Base-by-base conservation (phyloP, 1,139 yeast species). In the Pichia sp. region DNA sequence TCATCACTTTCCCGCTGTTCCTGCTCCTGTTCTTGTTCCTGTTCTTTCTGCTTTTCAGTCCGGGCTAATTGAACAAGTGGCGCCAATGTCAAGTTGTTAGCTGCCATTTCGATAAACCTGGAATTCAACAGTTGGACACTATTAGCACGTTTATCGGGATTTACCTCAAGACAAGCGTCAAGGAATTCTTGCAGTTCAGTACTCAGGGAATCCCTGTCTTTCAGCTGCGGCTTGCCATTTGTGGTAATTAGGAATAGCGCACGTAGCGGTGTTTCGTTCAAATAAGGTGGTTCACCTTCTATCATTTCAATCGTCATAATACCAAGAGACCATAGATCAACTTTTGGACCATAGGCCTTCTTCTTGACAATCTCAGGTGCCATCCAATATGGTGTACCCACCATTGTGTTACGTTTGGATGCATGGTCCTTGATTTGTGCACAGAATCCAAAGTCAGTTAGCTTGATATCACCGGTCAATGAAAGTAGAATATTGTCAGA, bases 361-460 rank as follows among this genome's bases (percentile, higher is more conserved):
- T 96, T 78, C 9, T 91, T 83, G 24, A 93, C 97, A 55, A 93
- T 97, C 71, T 93, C 99, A 2, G 99, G 99, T 0, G 99, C 99
- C 99, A 93, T 93, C 99, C 99, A 93, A 70, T 93, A 93, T 5
- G 99, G 99, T 0, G 99, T 93, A n/a, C 99, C 99, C 20, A 93
- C 99, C 96, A 93, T 89, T 2, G 99, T 93, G 7, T 96, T 91
- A 71, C 99, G 82, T 72, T 92, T 92, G 59, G 86, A 73, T 58
- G 88, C 86, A 51, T 81, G 76, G 66, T 92, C 98, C 63, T 87
- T 92, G 63, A 93, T 87, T 70, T 92, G 97, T 0, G 99, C 99
- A 75, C 99, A 93, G 73, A 92, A 87, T 1, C 95, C 95, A 70
- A 86, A 86, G 71, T 86, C 93, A 0, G 95, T 93, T 71, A 93